These are phyloP conservation scores for Erysimum cheiri DNA, from an alignment of 441 rosid genomes.

Conservation along the genomic window DNA sequence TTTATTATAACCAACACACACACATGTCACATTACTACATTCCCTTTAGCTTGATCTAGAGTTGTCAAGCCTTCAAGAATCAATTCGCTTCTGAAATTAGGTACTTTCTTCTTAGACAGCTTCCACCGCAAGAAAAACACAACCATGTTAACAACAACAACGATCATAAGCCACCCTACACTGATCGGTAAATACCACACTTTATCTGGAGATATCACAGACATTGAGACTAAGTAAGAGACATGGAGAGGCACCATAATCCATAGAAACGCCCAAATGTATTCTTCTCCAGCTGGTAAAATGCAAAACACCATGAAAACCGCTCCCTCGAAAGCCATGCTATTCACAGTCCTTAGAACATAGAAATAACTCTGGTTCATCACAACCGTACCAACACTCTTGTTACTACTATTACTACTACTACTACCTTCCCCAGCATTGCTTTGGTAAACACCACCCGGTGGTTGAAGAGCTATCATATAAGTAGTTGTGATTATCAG, in stretches of 20 bases:
- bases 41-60: constrained; percentile 8
- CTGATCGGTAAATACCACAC: background rate
- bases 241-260: constrained; percentile 6
- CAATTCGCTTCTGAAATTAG: constrained; percentile 20
- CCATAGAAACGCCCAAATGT: constrained; percentile 9
- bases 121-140: constrained; percentile 18
- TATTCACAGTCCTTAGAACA: constrained; percentile 11
- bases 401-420: too few species aligned
- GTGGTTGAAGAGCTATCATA: constrained; percentile 44
- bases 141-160: background rate
- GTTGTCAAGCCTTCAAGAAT: constrained; percentile 28
- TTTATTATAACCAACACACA: background rate
- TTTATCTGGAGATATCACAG: constrained; percentile 26
- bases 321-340: constrained; percentile 16
- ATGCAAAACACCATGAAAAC: background rate
- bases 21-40: background rate
- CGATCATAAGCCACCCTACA: background rate
- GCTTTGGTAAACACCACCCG: constrained; percentile 44
- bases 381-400: constrained; percentile 29
- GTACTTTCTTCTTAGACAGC: constrained; percentile 14
- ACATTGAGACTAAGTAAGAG: constrained; percentile 32
- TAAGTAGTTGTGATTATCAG: constrained; percentile 46
- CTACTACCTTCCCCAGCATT: too few species aligned
- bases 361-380: constrained; percentile 12
- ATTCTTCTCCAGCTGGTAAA: constrained; percentile 22